These are phyloP conservation scores for Penstemon newberryi DNA, from an alignment of 257 asterid species.

Conservation along the genomic window DNA sequence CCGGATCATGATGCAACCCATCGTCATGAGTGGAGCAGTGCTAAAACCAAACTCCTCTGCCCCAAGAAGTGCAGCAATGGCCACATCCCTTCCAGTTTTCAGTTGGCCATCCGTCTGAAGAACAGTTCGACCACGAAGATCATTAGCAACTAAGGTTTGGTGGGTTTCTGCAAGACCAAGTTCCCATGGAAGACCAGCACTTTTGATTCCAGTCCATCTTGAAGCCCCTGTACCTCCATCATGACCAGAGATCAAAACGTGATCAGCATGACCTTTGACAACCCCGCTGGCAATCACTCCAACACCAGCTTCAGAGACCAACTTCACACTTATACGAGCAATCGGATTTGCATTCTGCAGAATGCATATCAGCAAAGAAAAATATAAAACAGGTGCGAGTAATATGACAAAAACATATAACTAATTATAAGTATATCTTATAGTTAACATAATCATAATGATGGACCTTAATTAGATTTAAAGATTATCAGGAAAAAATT, in stretches of 20 bases:
- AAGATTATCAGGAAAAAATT: not conserved
- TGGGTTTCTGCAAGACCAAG: conserved; percentile 99
- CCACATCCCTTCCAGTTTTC: conserved; percentile 97
- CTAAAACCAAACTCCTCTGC: conserved; percentile 99
- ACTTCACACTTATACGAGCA: conserved; percentile 96
- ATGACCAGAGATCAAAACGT: conserved; percentile 94
- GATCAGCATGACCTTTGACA: conserved; percentile 98
- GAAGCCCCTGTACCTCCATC: conserved; percentile 99
- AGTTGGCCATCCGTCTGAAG: conserved; percentile 98
- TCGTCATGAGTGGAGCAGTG: conserved; percentile 96
- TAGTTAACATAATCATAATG: not conserved
- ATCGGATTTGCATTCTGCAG: conserved; percentile 88
- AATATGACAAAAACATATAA: not conserved
- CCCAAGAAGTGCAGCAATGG: conserved; percentile 96
- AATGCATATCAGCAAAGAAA: conserved; percentile 1
- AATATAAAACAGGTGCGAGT: conserved; percentile 2
- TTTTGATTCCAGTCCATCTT: conserved; percentile 98
- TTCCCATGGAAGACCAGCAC: conserved; percentile 99
- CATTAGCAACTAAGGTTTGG: conserved; percentile 97
- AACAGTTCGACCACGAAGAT: conserved; percentile 92
- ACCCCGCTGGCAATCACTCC: conserved; percentile 99
- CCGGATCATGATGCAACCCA: conserved; percentile 99
- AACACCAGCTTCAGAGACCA: conserved; percentile 99
- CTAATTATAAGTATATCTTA: not conserved
- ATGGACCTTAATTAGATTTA: conserved; percentile 11